Evolutionary conservation across 805 yeast species (phyloP).

Genomic region (Metschnikowia vanudenii): DNA sequence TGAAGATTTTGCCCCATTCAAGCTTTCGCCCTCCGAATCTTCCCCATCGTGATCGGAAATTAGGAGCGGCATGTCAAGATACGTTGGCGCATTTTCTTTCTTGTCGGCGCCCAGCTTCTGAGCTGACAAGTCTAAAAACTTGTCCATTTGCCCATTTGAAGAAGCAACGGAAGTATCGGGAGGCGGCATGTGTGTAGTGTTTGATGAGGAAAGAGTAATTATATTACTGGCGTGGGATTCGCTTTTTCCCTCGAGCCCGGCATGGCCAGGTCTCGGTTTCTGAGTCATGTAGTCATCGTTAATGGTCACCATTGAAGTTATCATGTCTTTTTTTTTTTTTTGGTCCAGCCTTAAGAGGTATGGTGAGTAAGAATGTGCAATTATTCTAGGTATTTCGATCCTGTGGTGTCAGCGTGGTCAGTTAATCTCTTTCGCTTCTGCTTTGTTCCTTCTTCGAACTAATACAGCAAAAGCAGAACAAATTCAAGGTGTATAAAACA

Average conservation of each 20-base stretch:
- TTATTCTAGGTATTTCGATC: background rate
- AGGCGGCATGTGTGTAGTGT: background rate
- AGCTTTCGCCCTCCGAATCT: slow-evolving; percentile 28
- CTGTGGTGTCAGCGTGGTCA: background rate
- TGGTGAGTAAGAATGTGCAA: background rate
- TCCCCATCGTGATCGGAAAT: slow-evolving; percentile 33
- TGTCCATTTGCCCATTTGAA: background rate
- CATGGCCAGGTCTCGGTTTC: slow-evolving; percentile 9
- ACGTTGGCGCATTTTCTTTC: slow-evolving; percentile 17
- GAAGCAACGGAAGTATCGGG: background rate
- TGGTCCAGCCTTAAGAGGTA: slow-evolving; percentile 1
- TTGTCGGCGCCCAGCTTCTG: background rate
- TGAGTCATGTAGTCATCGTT: slow-evolving; percentile 11
- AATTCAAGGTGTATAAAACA: background rate
- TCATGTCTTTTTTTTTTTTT: slow-evolving; percentile 1
- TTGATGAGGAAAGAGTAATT: background rate
- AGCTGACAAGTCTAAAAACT: background rate
- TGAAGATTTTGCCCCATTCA: slow-evolving; percentile 10
- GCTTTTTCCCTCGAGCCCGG: slow-evolving; percentile 6
- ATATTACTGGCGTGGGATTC: background rate
- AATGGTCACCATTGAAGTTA: slow-evolving; percentile 13
- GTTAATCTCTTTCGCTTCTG: slow-evolving; percentile 1
- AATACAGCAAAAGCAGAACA: slow-evolving; percentile 1
- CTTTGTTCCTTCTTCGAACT: slow-evolving; percentile 11
- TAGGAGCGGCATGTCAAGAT: slow-evolving; percentile 32